Evolutionary conservation across 202 grass and related monocot species (phyloP).

Genomic region (Zizania palustris): DNA sequence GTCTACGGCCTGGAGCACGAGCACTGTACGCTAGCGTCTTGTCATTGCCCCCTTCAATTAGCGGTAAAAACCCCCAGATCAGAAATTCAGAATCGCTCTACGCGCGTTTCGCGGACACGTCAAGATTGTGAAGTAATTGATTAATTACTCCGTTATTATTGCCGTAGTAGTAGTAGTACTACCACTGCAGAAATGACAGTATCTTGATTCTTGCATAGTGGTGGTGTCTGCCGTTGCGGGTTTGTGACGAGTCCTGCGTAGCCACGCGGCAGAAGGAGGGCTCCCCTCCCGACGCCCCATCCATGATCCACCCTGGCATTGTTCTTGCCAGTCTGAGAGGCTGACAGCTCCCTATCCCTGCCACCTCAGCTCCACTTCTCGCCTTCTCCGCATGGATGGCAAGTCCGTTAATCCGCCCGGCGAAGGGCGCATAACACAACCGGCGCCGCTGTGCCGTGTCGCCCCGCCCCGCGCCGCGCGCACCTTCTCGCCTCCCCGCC

Average conservation of each 20-base stretch:
- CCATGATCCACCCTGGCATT: not conserved
- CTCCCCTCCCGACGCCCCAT: slow-evolving; percentile 4
- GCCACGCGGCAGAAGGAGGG: not conserved
- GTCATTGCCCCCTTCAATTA: slow-evolving; percentile 6
- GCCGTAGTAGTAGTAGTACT: not conserved
- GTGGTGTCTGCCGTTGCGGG: slow-evolving; percentile 9
- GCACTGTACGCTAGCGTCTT: slow-evolving; percentile 10
- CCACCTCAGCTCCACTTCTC: slow-evolving; percentile 33
- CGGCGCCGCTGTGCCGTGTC: no score
- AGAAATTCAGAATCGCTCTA: not conserved
- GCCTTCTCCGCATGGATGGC: not conserved
- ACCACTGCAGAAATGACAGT: not conserved
- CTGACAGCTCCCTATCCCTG: not conserved
- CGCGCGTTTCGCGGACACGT: not conserved
- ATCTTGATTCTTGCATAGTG: not conserved
- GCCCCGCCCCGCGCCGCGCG: no score
- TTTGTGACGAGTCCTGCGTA: not conserved
- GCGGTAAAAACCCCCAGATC: not conserved
- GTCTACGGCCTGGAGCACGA: slow-evolving; percentile 27
- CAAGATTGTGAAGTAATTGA: not conserved
- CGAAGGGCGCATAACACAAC: no score
- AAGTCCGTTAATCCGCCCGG: not conserved
- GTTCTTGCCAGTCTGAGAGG: slow-evolving; percentile 3
- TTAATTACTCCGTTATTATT: not conserved
- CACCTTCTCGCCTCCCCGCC: no score